phyloP scores from a whole-genome alignment of 305 asterid species.

The Fraxinus greggii region DNA sequence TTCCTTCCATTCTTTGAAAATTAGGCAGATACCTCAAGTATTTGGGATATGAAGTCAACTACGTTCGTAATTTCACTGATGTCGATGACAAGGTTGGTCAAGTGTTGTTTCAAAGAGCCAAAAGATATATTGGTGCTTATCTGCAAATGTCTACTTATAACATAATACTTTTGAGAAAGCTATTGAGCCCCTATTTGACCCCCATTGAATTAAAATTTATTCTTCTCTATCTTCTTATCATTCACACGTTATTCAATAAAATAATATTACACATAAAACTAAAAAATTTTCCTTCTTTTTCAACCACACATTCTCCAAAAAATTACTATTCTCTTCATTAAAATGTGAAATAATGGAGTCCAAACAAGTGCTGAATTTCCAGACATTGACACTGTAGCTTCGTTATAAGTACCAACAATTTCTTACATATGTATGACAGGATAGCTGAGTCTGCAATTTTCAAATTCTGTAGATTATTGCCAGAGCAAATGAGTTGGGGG shows the following conservation, averaged over 20 bases:
- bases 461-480: conserved; percentile 84
- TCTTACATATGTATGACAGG: conserved; percentile 53
- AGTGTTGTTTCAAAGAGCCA: conserved; percentile 11
- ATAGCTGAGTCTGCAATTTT: conserved; percentile 64
- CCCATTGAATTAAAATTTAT: neutral
- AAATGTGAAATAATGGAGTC: neutral
- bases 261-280: neutral
- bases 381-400: conserved; percentile 14
- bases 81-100: conserved; percentile 89
- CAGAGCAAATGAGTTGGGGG: conserved; percentile 81
- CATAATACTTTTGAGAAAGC: neutral
- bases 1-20: conserved; percentile 33
- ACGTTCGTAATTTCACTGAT: conserved; percentile 95
- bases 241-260: neutral
- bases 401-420: conserved; percentile 35
- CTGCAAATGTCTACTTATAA: neutral
- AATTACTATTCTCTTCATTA: neutral
- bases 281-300: too few relatives aligned
- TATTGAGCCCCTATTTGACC: neutral
- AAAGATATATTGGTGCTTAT: conserved; percentile 14
- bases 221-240: neutral
- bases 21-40: conserved; percentile 86
- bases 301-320: neutral
- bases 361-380: neutral
- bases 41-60: conserved; percentile 90